Evolutionary conservation across 2,329 filamentous ascomycete species (phyloP).

Genomic region (Cryphonectria radicalis): DNA sequence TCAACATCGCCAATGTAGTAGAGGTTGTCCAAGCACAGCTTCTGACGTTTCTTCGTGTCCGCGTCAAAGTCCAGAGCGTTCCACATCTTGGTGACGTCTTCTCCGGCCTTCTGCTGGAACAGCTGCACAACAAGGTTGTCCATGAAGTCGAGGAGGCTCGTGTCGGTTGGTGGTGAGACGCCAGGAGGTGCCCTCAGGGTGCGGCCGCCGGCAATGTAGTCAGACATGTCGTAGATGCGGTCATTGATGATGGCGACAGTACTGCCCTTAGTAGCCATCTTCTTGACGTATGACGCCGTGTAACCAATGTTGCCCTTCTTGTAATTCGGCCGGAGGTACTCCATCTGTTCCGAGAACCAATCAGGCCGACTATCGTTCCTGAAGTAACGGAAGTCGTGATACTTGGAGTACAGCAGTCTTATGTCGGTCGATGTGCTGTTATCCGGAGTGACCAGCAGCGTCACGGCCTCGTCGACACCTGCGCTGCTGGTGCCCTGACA

Average conservation of each 20-base stretch:
- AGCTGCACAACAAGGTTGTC: slow-evolving; percentile 71
- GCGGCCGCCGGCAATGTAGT: slow-evolving; percentile 78
- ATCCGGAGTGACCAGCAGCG: slow-evolving; percentile 77
- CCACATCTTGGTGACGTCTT: slow-evolving; percentile 85
- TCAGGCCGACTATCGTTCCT: slow-evolving; percentile 82
- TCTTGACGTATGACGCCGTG: slow-evolving; percentile 75
- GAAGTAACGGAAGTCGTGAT: slow-evolving; percentile 90
- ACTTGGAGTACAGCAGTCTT: slow-evolving; percentile 74
- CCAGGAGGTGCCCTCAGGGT: slow-evolving; percentile 62
- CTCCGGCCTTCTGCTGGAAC: slow-evolving; percentile 75
- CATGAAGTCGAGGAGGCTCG: slow-evolving; percentile 78
- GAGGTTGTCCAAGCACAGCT: slow-evolving; percentile 85
- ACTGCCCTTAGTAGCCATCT: slow-evolving; percentile 64
- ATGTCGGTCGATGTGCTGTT: slow-evolving; percentile 72
- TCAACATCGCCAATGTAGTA: slow-evolving; percentile 94
- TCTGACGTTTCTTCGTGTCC: slow-evolving; percentile 68
- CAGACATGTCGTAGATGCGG: slow-evolving; percentile 86
- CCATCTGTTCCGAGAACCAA: slow-evolving; percentile 92
- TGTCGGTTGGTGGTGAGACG: slow-evolving; percentile 46
- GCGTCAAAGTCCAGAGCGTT: slow-evolving; percentile 65
- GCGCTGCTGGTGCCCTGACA: slow-evolving; percentile 75
- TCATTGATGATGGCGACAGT: slow-evolving; percentile 78
- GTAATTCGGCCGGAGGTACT: slow-evolving; percentile 75
- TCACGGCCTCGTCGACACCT: slow-evolving; percentile 69
- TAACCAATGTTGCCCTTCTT: slow-evolving; percentile 89